Conservation (phyloP, 2,329 filamentous ascomycete genomes). For the Colletotrichum magnum region DNA sequence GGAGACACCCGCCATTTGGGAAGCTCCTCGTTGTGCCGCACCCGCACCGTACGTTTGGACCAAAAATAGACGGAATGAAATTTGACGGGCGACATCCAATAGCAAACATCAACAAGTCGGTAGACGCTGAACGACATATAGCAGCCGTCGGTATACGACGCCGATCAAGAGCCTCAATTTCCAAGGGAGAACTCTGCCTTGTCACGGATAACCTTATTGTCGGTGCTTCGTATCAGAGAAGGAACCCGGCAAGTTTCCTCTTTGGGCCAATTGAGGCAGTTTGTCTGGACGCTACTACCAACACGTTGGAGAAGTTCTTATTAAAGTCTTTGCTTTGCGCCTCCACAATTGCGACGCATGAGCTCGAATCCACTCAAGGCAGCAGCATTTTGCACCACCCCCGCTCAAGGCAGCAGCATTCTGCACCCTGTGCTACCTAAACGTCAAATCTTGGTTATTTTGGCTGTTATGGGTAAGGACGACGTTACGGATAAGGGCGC, state of each 20-base stretch:
- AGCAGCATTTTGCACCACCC: slow-evolving; percentile 30
- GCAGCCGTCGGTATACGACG: not conserved
- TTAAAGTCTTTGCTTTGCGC: not conserved
- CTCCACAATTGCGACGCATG: slow-evolving; percentile 15
- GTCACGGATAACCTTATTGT: not conserved
- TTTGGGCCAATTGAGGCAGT: not conserved
- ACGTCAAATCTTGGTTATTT: slow-evolving; percentile 1
- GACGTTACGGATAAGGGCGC: too few relatives aligned
- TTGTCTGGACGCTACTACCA: not conserved
- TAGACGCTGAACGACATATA: too few relatives aligned
- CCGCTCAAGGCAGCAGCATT: slow-evolving; percentile 33
- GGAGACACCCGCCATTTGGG: too few relatives aligned
- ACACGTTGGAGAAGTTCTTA: not conserved
- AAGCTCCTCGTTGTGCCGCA: too few relatives aligned
- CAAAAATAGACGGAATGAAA: too few relatives aligned
- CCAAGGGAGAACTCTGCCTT: not conserved
- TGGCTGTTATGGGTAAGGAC: not conserved
- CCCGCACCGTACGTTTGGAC: too few relatives aligned
- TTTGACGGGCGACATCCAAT: too few relatives aligned
- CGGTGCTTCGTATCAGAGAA: not conserved
- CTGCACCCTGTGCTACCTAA: not conserved
- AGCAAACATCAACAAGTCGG: too few relatives aligned
- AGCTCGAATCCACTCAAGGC: slow-evolving; percentile 26
- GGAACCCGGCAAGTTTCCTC: not conserved
- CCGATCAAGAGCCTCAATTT: slow-evolving; percentile 2